Conservation (phyloP, 2,329 filamentous ascomycete species). For the Lojkania enalia region DNA sequence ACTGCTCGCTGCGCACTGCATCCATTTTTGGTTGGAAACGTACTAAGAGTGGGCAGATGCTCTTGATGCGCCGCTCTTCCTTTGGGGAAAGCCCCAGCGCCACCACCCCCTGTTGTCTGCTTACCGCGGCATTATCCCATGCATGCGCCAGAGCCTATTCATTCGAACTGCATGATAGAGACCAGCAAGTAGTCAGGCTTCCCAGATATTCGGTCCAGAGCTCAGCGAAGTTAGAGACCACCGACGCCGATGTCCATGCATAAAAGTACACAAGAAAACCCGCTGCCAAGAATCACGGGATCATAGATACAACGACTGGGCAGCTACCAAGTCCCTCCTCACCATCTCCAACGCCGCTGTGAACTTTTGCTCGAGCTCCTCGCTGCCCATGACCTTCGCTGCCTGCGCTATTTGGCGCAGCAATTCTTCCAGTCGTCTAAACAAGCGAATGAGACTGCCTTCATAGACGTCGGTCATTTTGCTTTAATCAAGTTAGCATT, state of each 20-base stretch:
- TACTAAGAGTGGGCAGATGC: too few species aligned
- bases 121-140: conserved; percentile 2
- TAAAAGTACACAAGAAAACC: not conserved
- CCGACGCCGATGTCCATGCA: not conserved
- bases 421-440: conserved; percentile 92
- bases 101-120: not conserved
- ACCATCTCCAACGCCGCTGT: conserved; percentile 84
- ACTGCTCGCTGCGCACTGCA: too few species aligned
- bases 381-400: conserved; percentile 96
- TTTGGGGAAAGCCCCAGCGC: too few species aligned
- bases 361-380: conserved; percentile 91
- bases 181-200: not conserved
- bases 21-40: too few species aligned
- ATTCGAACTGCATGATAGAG: not conserved
- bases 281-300: conserved; percentile 4
- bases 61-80: too few species aligned
- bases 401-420: conserved; percentile 94
- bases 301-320: conserved; percentile 83
- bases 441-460: conserved; percentile 92
- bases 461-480: conserved; percentile 99
- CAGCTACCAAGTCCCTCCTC: conserved; percentile 89
- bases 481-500: conserved; percentile 53
- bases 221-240: not conserved
- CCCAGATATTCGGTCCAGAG: not conserved
- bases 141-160: conserved; percentile 4